Conservation (phyloP, 495 filamentous ascomycete genomes). For the Neurospora sp. region DNA sequence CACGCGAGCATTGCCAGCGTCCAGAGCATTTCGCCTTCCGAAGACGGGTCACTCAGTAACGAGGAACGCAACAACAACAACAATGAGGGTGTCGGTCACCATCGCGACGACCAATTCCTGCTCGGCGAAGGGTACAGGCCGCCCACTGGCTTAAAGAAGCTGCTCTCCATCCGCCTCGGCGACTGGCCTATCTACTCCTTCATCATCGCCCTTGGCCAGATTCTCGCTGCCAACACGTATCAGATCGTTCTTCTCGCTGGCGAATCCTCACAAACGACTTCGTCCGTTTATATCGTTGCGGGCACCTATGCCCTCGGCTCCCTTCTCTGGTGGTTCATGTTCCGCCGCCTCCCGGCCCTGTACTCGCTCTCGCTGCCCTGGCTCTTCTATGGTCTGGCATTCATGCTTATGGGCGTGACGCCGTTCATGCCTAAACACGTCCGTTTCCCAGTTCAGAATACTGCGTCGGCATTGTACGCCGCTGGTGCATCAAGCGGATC, state of each 20-base stretch:
- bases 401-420: constrained; percentile 51
- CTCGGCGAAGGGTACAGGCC: constrained; percentile 57
- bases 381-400: constrained; percentile 51
- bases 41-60: not conserved
- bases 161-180: constrained; percentile 23
- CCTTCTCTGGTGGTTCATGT: constrained; percentile 39
- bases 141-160: constrained; percentile 50
- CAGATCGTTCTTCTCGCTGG: constrained; percentile 58
- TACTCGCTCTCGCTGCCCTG: constrained; percentile 43
- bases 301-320: constrained; percentile 49
- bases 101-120: constrained; percentile 41
- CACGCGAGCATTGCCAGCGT: constrained; percentile 20
- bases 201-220: constrained; percentile 57
- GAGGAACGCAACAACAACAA: constrained; percentile 30
- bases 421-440: constrained; percentile 34
- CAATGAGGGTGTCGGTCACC: constrained; percentile 1
- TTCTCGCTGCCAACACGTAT: constrained; percentile 57
- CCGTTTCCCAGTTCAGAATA: constrained; percentile 46
- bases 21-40: constrained; percentile 20
- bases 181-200: constrained; percentile 68
- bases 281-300: constrained; percentile 51
- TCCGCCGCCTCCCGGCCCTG: constrained; percentile 12
- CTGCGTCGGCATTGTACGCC: constrained; percentile 49
- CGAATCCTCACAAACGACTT: constrained; percentile 45
- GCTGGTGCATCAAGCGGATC: constrained; percentile 48